phyloP scores from a whole-genome alignment of 345 rosid genomes.

The Linum lewisii region DNA sequence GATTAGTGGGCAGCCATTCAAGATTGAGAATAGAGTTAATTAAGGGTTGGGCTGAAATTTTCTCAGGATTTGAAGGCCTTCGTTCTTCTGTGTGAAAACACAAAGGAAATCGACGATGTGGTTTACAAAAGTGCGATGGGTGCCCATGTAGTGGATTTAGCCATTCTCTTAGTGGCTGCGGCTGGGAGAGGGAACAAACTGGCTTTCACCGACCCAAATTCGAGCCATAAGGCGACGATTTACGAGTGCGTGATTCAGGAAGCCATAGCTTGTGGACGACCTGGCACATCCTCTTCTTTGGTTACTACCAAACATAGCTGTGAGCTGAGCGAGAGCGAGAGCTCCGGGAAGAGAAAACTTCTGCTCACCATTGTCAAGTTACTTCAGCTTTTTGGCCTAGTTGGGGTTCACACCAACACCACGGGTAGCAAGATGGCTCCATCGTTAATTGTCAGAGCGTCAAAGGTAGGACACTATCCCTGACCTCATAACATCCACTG shows the following conservation, averaged over 20 bases:
- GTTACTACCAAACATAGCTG: constrained; percentile 18
- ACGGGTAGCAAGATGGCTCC: constrained; percentile 37
- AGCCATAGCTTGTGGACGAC: constrained; percentile 32
- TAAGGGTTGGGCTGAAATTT: background rate
- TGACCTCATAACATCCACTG: no score
- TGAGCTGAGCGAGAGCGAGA: constrained; percentile 17
- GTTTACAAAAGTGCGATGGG: constrained; percentile 39
- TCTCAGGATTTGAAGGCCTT: constrained; percentile 44
- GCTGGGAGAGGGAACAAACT: constrained; percentile 40
- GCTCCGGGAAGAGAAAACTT: constrained; percentile 37
- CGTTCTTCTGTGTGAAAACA: constrained; percentile 48
- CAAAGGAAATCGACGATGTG: constrained; percentile 42
- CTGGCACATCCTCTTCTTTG: constrained; percentile 8
- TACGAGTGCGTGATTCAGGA: constrained; percentile 51
- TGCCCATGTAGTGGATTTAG: constrained; percentile 43
- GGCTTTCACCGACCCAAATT: constrained; percentile 23
- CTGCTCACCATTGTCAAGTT: constrained; percentile 57
- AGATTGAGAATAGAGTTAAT: background rate
- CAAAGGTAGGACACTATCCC: constrained; percentile 31
- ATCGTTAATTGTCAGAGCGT: constrained; percentile 38
- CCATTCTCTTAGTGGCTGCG: constrained; percentile 49
- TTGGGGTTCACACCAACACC: constrained; percentile 12
- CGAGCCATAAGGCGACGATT: constrained; percentile 43
- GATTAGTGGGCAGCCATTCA: background rate
- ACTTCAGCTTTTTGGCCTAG: constrained; percentile 64